Base-by-base conservation (phyloP, 1,139 yeast species). In the Sugiyamaella xylanicola region DNA sequence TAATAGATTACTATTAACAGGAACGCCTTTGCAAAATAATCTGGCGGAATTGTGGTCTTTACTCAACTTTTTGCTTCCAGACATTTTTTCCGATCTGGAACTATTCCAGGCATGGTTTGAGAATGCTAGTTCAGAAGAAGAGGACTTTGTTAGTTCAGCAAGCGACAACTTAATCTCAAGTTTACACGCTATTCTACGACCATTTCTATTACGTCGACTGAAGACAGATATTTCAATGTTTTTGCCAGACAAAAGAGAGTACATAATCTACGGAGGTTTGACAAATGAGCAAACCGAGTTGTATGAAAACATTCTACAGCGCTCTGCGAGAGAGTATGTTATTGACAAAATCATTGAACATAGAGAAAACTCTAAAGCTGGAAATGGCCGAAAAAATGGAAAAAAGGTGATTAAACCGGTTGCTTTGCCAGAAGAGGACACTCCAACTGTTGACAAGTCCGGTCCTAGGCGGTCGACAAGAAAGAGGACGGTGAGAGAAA, bases 81-180 rank as follows among this genome's bases (percentile, higher is more conserved):
- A 92, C 66, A 87, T 93, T 39, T 93, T 93, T 70, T 88, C 89
- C 51, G 98, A 93, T 70, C 78, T 91, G 59, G 93, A 86, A 53
- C 77, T 90, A 47, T 93, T 93, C 68, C 95, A 91, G 68, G 87
- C 86, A 66, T 93, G 98, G 97, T 93, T 93, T 71, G 95, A 92
- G 69, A 87, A 87, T 64, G 82, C 62, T 81, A 79, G 73, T 11
- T 70, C 71, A 9, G 70, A 70, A 63, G 60, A 70, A 53, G 47
- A 21, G 15, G 53, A 50, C 29, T 8, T 48, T 15, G 9, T 40
- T 21, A 47, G 46, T 16, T 78, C 80, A 2, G 72, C 72, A 15
- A 79, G 73, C 13, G 71, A 71, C 11, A 70, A 70, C 63, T 74
- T 92, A 57, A 83, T 92, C 27, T 77, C 83, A 21, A 90, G 88